These are phyloP conservation scores for Eimeria maxima DNA, from an alignment of 169 alveolate species.

Conservation along the genomic window DNA sequence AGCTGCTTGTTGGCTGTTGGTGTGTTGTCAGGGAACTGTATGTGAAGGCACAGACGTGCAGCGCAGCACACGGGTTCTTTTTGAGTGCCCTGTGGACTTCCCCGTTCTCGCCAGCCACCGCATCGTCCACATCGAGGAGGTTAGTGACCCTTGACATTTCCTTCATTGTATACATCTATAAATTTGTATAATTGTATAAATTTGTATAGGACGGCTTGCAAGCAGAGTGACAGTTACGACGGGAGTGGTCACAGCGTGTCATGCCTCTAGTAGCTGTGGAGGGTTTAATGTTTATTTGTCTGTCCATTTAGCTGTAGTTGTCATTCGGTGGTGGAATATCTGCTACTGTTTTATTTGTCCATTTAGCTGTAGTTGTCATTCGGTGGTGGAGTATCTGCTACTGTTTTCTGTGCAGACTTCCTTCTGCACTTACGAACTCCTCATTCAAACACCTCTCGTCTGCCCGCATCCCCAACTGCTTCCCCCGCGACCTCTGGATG, in stretches of 20 bases:
- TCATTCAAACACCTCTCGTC: slow-evolving; percentile 78
- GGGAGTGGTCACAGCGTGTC: no score
- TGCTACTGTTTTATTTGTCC: no score
- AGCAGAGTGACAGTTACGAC: no score
- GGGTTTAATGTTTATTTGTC: slow-evolving; percentile 4
- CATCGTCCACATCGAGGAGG: slow-evolving; percentile 73
- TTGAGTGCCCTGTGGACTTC: slow-evolving; percentile 83
- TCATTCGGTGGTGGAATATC: no score
- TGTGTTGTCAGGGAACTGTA: slow-evolving; percentile 67
- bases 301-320: no score
- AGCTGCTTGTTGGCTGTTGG: not conserved
- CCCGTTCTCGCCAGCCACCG: slow-evolving; percentile 64
- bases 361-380: not conserved
- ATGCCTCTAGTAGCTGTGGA: no score
- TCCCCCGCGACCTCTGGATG: slow-evolving; percentile 79
- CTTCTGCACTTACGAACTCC: slow-evolving; percentile 65
- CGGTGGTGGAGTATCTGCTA: not conserved
- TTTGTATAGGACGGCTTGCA: no score
- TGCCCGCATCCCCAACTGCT: slow-evolving; percentile 80
- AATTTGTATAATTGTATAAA: not conserved
- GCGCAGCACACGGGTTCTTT: slow-evolving; percentile 79
- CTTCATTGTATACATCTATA: not conserved
- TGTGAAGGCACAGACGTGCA: slow-evolving; percentile 77
- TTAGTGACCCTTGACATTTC: not conserved
- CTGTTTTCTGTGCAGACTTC: slow-evolving; percentile 53